Percentiles rank a stretch among this genome's conserved stretches.
Conservation (phyloP, 352 stramenopile genomes). For the Paralagenidium karlingii region DNA sequence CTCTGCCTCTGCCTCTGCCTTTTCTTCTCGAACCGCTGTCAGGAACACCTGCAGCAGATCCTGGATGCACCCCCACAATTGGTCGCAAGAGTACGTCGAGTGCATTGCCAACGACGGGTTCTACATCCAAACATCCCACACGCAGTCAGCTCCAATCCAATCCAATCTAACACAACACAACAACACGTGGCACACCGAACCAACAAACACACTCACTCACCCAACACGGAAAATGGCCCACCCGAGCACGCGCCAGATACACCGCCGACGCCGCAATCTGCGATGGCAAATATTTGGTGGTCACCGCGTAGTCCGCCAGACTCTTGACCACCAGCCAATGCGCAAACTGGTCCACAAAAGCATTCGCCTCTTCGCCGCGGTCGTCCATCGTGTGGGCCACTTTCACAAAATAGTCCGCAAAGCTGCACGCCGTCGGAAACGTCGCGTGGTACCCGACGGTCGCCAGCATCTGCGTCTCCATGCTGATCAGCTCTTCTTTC, state of each 20-base stretch:
- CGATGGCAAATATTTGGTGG: constrained; percentile 95
- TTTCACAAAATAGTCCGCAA: constrained; percentile 79
- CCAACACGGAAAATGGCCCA: constrained; percentile 63
- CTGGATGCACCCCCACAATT: too few relatives aligned
- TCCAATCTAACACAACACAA: too few relatives aligned
- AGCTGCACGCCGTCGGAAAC: constrained; percentile 70
- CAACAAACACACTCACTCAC: too few relatives aligned
- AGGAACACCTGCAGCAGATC: too few relatives aligned
- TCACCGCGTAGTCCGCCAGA: constrained; percentile 97
- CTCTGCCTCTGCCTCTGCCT: too few relatives aligned
- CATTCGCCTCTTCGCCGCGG: constrained; percentile 63
- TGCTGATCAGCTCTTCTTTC: constrained; percentile 60
- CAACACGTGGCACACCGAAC: too few relatives aligned
- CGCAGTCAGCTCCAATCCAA: too few relatives aligned
- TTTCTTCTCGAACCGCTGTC: too few relatives aligned
- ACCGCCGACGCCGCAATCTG: constrained; percentile 94
- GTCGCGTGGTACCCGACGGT: constrained; percentile 62
- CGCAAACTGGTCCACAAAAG: constrained; percentile 84
- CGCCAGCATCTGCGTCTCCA: constrained; percentile 67
- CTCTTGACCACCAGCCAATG: constrained; percentile 97
- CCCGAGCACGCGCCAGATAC: constrained; percentile 88
- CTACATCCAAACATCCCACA: too few relatives aligned
- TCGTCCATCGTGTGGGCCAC: constrained; percentile 39
- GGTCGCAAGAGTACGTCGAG: too few relatives aligned
- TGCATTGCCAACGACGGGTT: too few relatives aligned